Base-by-base conservation (phyloP, 176 grass and related monocot genomes). In the Cenchrus purpureus region DNA sequence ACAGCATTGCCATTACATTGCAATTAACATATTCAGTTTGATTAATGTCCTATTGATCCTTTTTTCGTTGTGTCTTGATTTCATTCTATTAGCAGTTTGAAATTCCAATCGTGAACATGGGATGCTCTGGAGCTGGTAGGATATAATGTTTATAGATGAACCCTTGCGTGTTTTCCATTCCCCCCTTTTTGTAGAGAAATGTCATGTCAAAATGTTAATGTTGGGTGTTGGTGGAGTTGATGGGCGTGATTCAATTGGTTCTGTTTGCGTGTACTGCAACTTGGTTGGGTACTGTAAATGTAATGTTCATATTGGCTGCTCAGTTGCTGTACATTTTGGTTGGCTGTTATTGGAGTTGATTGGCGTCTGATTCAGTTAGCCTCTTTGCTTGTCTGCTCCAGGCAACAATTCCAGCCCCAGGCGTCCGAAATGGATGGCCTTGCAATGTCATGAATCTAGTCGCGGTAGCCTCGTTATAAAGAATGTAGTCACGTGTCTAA, bases 271-370 rank as follows among this genome's bases (percentile, higher is more conserved):
- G 42, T 48, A 50, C 50, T 61, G 53, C n/a, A 59, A 69, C 51
- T 51, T 20, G 40, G 53, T 54, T 59, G 22, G 43, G 62, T 74
- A 49, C 60, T 80, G 54, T 87, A 87, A 74, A 80, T 87, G 76
- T 43, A 29, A 91, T 84, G 76, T 87, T 84, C 57, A 91, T 87
- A 87, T 62, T 55, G 81, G 70, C 84, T 48, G 74, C 59, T 73
- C 19, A 45, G 11, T 68, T 83, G 62, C 72, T 52, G 84, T 86
- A 67, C 22, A 78, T 65, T 90, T 7, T 46, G 45, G 45, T 46
- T 46, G 37, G 37, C 37, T 40, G 4, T 40, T 37, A 3, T 37
- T 40, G 37, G 37, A 40, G 37, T 40, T 40, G 37, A 40, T 40
- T 2, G 37, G 37, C 37, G 37, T 40, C 37, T 40, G 3, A 40